These are phyloP conservation scores for Rosa multiflora DNA, from an alignment of 306 rosid species.

Conservation along the genomic window DNA sequence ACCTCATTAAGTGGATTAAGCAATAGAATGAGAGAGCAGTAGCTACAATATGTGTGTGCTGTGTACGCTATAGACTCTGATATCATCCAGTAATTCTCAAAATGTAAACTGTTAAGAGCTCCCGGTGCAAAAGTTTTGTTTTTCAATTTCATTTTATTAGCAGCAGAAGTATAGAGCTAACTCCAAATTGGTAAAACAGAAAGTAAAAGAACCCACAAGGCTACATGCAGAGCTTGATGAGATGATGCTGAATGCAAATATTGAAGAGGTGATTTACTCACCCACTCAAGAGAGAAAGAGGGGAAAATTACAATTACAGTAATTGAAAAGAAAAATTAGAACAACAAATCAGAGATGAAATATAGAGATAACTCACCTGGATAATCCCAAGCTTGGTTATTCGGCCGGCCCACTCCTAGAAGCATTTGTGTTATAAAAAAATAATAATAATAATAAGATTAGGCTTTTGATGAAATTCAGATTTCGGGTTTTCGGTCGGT, in stretches of 20 bases:
- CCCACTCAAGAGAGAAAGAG: too few species aligned
- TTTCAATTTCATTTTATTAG: not conserved
- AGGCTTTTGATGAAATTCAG: too few species aligned
- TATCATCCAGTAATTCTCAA: not conserved
- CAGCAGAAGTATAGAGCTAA: not conserved
- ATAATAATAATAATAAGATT: too few species aligned
- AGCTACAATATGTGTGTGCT: too few species aligned
- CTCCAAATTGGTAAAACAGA: slow-evolving; percentile 26
- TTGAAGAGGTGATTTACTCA: not conserved
- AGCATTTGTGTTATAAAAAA: too few species aligned
- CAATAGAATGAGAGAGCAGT: slow-evolving; percentile 21
- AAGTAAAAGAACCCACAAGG: not conserved
- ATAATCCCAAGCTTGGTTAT: too few species aligned
- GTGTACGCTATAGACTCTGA: not conserved
- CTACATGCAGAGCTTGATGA: slow-evolving; percentile 31
- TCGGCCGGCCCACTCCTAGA: too few species aligned
- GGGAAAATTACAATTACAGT: too few species aligned
- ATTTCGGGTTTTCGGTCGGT: too few species aligned
- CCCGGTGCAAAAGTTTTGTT: not conserved
- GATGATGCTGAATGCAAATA: slow-evolving; percentile 12
- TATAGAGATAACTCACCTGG: too few species aligned
- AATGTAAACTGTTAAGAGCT: slow-evolving; percentile 20
- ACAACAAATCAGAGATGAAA: too few species aligned
- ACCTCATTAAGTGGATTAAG: slow-evolving; percentile 5
- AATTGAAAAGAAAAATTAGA: too few species aligned